Evolutionary conservation across 495 filamentous ascomycete genomes (phyloP).

Genomic region (Tuber microsphaerosporum): DNA sequence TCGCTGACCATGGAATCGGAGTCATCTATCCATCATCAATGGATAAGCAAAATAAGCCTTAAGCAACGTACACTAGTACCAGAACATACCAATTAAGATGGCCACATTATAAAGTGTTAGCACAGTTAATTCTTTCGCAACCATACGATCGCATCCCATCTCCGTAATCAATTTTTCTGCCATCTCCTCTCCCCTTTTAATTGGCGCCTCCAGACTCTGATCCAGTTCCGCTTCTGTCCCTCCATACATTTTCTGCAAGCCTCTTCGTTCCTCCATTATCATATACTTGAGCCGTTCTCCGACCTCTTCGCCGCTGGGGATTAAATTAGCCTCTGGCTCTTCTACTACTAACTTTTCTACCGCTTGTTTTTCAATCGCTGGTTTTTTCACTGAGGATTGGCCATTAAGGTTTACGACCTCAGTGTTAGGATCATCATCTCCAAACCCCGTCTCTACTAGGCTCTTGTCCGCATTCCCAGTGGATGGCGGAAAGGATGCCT

Average conservation of each 20-base stretch:
- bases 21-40: too few species aligned
- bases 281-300: too few species aligned
- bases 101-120: constrained; percentile 26
- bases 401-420: too few species aligned
- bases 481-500: too few species aligned
- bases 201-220: neutral
- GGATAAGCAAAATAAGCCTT: too few species aligned
- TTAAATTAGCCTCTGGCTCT: too few species aligned
- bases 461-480: too few species aligned
- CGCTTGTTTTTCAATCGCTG: too few species aligned
- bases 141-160: neutral
- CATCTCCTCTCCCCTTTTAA: neutral
- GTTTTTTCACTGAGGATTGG: too few species aligned
- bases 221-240: neutral
- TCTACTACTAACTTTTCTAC: too few species aligned
- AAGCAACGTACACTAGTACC: neutral
- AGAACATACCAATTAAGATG: constrained; percentile 24
- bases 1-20: constrained; percentile 50
- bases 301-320: too few species aligned
- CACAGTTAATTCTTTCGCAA: constrained; percentile 13
- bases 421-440: neutral
- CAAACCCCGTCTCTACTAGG: neutral
- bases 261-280: neutral
- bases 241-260: neutral
- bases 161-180: neutral